Evolutionary conservation across 768 basidiomycete species (phyloP).

Genomic region (Chalciporus chontae): DNA sequence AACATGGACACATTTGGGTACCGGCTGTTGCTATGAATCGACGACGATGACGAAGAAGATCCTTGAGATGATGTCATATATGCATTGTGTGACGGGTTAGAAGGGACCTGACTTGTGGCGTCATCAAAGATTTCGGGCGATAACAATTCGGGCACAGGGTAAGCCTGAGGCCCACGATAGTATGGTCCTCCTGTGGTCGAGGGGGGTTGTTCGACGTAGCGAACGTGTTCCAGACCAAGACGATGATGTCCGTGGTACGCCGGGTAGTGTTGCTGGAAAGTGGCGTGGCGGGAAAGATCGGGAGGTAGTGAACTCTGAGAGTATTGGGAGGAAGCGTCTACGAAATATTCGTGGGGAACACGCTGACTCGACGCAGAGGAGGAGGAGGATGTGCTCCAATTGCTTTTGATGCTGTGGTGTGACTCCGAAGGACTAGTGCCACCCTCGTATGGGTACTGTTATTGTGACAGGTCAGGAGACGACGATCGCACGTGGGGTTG

Average conservation of each 20-base stretch:
- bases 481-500: neutral
- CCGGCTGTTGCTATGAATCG: constrained; percentile 7
- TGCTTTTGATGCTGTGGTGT: constrained; percentile 22
- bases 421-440: constrained; percentile 25
- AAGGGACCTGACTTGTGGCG: neutral
- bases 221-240: constrained; percentile 20
- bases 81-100: constrained; percentile 6
- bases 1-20: constrained; percentile 10
- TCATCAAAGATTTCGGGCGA: constrained; percentile 17
- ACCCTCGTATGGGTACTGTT: constrained; percentile 16
- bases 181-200: constrained; percentile 6
- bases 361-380: constrained; percentile 21
- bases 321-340: constrained; percentile 6
- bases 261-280: constrained; percentile 16
- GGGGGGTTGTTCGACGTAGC: constrained; percentile 13
- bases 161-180: constrained; percentile 17
- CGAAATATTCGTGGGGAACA: constrained; percentile 6
- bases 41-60: constrained; percentile 15
- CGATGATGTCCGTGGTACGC: constrained; percentile 23
- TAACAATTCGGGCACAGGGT: constrained; percentile 6
- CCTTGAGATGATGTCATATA: constrained; percentile 7
- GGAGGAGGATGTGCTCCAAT: constrained; percentile 26
- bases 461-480: constrained; percentile 5
- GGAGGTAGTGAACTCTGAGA: constrained; percentile 3
- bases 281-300: neutral